Percentiles rank a stretch among this genome's conserved stretches.
Conservation (phyloP, 257 asterid species). For the Gentiana macrophylla region DNA sequence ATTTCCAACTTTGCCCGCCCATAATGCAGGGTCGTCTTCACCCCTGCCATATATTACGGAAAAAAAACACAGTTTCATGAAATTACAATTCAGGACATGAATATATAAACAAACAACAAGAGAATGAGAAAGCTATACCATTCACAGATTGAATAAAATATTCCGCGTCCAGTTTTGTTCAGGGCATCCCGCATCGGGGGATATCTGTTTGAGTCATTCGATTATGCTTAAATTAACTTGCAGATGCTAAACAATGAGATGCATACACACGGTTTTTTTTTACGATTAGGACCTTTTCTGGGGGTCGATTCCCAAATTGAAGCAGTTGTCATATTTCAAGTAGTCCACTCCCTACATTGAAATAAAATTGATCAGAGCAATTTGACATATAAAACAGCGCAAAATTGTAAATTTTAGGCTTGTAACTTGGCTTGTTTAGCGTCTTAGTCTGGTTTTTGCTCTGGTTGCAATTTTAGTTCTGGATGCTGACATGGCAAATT, state of each 20-base stretch:
- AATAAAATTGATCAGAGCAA: conserved; percentile 15
- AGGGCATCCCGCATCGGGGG: conserved; percentile 99
- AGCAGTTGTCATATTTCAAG: conserved; percentile 96
- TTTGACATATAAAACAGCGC: neutral
- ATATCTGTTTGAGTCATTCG: conserved; percentile 39
- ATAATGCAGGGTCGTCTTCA: conserved; percentile 72
- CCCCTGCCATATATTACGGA: conserved; percentile 48
- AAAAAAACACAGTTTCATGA: conserved; percentile 10
- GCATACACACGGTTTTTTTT: neutral
- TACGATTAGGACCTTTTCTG: conserved; percentile 47
- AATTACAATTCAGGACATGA: neutral
- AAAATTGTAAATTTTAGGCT: too few relatives aligned
- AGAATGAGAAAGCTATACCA: conserved; percentile 37
- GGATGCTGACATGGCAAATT: too few relatives aligned
- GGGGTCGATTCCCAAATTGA: conserved; percentile 79
- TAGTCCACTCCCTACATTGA: conserved; percentile 65
- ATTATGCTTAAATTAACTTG: conserved; percentile 1
- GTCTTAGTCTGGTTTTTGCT: too few relatives aligned
- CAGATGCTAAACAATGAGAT: neutral
- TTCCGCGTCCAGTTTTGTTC: conserved; percentile 70
- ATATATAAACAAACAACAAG: conserved; percentile 3
- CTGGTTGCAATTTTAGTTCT: too few relatives aligned
- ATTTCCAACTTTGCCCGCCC: conserved; percentile 87
- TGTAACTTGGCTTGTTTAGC: too few relatives aligned
- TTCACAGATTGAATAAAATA: conserved; percentile 89